Evolutionary conservation across 2,329 filamentous ascomycete genomes (phyloP), one percentile per base, ranked within the genome.

Genomic region (Paramyrothecium sp.): DNA sequence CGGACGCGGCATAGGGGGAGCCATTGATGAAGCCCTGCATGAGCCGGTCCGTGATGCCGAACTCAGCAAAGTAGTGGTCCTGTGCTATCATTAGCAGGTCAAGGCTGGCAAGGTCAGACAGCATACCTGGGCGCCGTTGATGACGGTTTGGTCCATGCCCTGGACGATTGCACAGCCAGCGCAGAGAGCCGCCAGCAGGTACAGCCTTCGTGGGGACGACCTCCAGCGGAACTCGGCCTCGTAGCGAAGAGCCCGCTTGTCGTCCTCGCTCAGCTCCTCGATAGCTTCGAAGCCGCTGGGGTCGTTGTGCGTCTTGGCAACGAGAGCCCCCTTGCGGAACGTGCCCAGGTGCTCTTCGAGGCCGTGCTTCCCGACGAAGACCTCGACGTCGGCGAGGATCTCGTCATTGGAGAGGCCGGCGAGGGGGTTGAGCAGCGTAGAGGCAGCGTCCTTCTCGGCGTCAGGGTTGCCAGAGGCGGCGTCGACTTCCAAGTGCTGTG

Each of bases 91-190:
- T 60, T 19, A 59, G 59, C 21, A 21, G 5, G 4, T 10, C 26
- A 5, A 30, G 26, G 26, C 4, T 5, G 26, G 5, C 26, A 30
- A 4, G 26, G 26, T 30, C 26, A 30, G 26, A 30, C 10, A 10
- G 11, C 56, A 38, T 63, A 65, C 65, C 63, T 67, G 65, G 44
- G 85, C 85, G 47, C 83, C 83, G 61, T 86, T 86, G 58, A 76
- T 75, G 52, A 83, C 85, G 2, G 85, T 87, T 69, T 87, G 82
- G 61, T 88, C 85, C 85, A 86, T 88, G 20, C 86, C 84, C 54
- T 81, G 78, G 0, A 83, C 81, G 21, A 83, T 81, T 12, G 83
- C 82, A 54, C 65, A 67, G 74, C 82, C 58, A 80, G 74, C 51
- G 64, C 82, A 84, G 48, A 82, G 71, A 13, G 76, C 72, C 58